Conservation (phyloP, 805 yeast species). For the Zygoascus ofunaensis region DNA sequence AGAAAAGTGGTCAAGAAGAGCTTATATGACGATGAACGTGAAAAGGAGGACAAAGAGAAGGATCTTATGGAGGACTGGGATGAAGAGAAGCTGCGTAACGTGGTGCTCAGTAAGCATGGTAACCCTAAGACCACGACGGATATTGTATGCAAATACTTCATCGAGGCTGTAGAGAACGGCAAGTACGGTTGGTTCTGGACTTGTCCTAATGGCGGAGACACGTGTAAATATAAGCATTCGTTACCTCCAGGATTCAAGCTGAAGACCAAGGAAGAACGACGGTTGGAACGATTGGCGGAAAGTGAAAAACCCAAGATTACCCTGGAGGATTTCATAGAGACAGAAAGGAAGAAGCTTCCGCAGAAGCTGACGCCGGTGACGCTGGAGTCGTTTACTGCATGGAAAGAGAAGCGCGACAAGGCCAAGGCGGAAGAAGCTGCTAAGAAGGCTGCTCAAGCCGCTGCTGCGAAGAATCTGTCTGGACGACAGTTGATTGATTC, state of each 20-base stretch:
- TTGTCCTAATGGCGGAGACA: slow-evolving; percentile 90
- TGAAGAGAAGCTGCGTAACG: slow-evolving; percentile 84
- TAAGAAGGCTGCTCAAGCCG: slow-evolving; percentile 28
- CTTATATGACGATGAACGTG: slow-evolving; percentile 81
- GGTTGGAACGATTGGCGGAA: slow-evolving; percentile 74
- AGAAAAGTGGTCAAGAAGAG: slow-evolving; percentile 87
- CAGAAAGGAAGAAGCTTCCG: slow-evolving; percentile 82
- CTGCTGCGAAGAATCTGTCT: slow-evolving; percentile 19
- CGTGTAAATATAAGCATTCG: slow-evolving; percentile 90
- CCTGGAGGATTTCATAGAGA: slow-evolving; percentile 89
- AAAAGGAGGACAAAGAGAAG: slow-evolving; percentile 44
- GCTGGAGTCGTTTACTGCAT: slow-evolving; percentile 61
- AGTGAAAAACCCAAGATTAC: slow-evolving; percentile 85
- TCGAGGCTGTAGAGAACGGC: slow-evolving; percentile 94
- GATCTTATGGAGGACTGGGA: slow-evolving; percentile 98
- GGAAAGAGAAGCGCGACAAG: slow-evolving; percentile 64
- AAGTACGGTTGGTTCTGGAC: slow-evolving; percentile 99
- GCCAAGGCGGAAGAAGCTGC: slow-evolving; percentile 32
- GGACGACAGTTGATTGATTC: slow-evolving; percentile 33
- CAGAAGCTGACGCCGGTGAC: slow-evolving; percentile 75
- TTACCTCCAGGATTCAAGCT: slow-evolving; percentile 94
- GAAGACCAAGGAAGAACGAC: slow-evolving; percentile 93
- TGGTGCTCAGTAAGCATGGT: slow-evolving; percentile 86
- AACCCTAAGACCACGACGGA: slow-evolving; percentile 91
- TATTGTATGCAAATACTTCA: slow-evolving; percentile 84